Evolutionary conservation across 208 protist genomes (phyloP), one percentile per base, ranked within the genome.

Genomic region (Wallacemonas sp.): DNA sequence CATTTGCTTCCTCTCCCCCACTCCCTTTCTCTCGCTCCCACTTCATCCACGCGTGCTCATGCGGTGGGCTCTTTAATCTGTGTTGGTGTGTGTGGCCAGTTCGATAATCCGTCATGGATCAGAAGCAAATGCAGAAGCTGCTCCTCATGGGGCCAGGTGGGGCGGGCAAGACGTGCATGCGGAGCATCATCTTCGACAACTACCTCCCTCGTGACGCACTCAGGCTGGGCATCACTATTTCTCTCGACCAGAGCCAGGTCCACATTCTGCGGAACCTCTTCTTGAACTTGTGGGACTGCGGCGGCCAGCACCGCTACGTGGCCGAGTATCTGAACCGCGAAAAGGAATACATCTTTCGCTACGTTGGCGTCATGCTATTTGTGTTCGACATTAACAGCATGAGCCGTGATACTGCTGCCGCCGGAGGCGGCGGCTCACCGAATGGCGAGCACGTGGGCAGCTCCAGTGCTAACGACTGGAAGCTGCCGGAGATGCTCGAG

Each of bases 131-230:
- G 75, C 76, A 89, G 50, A 96, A 99, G 89, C 89, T 99, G 45
- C 87, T 99, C 57, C 87, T 99, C 32, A 99, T 99, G 97, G 98
- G 98, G 29, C 89, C 87, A 19, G 84, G 85, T 62, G 83, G 86
- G 9, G 87, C 85, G 1, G 93, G 93, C 9, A 99, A 99, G 87
- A 99, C 98, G 21, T 99, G 97, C 60, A 99, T 99, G 98, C 91
- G 98, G 26, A 99, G 97, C 48, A 99, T 99, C 64, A 99, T 99
- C 65, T 99, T 99, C 72, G 98, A 98, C 36, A 99, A 99, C 72
- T 99, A 99, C 80, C 92, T 99, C 21, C 91, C 94, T 9, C 86
- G 94, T 32, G 97, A 98, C 53, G 96, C 94, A 15, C 87, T 96
- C 36, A 78, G 95, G 19, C 83, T 98, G 15, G 92, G 91, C 42